These are phyloP conservation scores for Eucalyptus cloeziana DNA, from an alignment of 345 rosid species.

Conservation along the genomic window DNA sequence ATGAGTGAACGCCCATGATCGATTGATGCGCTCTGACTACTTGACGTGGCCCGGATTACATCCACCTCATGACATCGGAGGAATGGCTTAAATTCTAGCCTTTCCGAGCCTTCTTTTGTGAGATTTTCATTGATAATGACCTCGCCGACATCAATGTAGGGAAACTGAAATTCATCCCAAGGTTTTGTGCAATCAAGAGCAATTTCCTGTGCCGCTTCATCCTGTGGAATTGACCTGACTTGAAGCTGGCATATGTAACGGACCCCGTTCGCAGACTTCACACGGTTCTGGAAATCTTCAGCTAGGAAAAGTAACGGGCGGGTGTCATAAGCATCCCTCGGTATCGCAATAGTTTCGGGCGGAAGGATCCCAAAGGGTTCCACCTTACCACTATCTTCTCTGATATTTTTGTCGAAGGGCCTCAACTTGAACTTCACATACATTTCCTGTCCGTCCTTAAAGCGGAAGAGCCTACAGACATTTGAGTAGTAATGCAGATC, in stretches of 20 bases:
- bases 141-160: constrained; percentile 39
- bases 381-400: constrained; percentile 50
- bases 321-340: constrained; percentile 34
- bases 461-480: constrained; percentile 13
- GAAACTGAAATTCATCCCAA: constrained; percentile 45
- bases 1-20: constrained; percentile 61
- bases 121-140: constrained; percentile 30
- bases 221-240: constrained; percentile 23
- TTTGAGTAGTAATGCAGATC: constrained; percentile 35
- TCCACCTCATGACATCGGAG: constrained; percentile 32
- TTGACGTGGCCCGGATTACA: constrained; percentile 39
- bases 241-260: constrained; percentile 51
- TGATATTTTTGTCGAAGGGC: constrained; percentile 25
- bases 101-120: constrained; percentile 33
- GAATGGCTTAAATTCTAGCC: constrained; percentile 45
- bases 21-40: constrained; percentile 54
- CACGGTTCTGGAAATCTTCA: constrained; percentile 39
- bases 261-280: constrained; percentile 28
- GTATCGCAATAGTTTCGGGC: constrained; percentile 72
- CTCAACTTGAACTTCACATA: constrained; percentile 52
- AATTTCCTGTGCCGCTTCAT: constrained; percentile 22
- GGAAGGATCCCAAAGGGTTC: constrained; percentile 57
- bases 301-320: constrained; percentile 57
- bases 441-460: constrained; percentile 45
- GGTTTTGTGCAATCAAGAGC: constrained; percentile 56